Evolutionary conservation across 257 asterid genomes (phyloP), one percentile per base, ranked within the genome.

Genomic region (Rauvolfia tetraphylla): DNA sequence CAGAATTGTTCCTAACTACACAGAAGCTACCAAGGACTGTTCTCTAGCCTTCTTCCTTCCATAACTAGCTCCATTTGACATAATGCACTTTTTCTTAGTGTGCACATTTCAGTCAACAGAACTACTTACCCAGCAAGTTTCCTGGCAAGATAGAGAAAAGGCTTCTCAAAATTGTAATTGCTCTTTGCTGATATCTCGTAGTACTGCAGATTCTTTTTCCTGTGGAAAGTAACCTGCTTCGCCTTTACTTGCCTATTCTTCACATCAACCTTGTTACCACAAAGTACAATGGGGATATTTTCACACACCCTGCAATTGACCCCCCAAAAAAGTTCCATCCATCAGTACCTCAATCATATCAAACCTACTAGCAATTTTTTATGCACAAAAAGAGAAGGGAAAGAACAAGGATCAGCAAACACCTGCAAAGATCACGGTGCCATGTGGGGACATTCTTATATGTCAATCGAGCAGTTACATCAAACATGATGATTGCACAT

Each of bases 361-460:
- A 18, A 65, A 34, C 71, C 22, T 34, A 38, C 9, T 17, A 10
- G n/a, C 3, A 66, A 66, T 36, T 33, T 5, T 33, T 59, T 0
- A 9, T 0, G 20, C 7, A 9, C 23, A 14, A 59, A 10, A n/a
- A 23, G 31, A 25, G 2, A 53, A 22, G 0, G 10, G 6, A 51
- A 51, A 17, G 5, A 22, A 70, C 12, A 33, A 10, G 10, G 46
- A 15, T 18, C 3, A 61, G 4, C 1, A 80, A 75, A 78, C 81
- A 90, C 96, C 97, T 76, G 90, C 98, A 93, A 82, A 93, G 93
- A 84, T 93, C 98, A 82, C 98, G 93, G 76, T 93, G 98, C 98
- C 98, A 93, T 15, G 96, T 93, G 1, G 98, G 97, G 15, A 91
- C 98, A 74, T 92, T 92, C 87, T 92, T 92, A 87, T 90, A 92